These are phyloP conservation scores for Arachis monticola DNA, from an alignment of 331 rosid genomes.

Conservation along the genomic window DNA sequence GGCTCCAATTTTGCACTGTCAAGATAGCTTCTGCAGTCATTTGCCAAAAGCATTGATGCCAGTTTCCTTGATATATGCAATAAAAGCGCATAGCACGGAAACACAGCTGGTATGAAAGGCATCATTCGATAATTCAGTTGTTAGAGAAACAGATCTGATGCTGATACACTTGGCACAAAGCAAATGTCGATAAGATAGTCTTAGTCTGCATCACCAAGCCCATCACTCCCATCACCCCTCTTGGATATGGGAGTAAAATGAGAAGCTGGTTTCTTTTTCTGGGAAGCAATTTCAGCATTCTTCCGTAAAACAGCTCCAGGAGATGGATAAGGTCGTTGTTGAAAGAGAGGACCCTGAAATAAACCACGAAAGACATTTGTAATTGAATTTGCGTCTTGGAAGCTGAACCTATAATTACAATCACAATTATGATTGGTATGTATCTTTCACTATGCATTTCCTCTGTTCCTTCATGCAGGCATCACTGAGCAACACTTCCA, in stretches of 20 bases:
- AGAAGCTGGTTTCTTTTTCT: constrained; percentile 73
- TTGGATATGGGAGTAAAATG: constrained; percentile 74
- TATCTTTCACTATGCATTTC: constrained; percentile 16
- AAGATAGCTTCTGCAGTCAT: constrained; percentile 9
- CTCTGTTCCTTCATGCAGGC: constrained; percentile 17
- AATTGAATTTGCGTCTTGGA: constrained; percentile 22
- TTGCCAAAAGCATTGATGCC: constrained; percentile 23
- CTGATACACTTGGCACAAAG: constrained; percentile 30
- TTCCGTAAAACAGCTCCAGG: constrained; percentile 95
- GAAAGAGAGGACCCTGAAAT: constrained; percentile 96
- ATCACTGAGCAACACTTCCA: background rate
- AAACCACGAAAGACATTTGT: constrained; percentile 20
- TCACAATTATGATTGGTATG: background rate
- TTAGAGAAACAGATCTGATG: constrained; percentile 16
- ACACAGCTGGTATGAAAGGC: constrained; percentile 17
- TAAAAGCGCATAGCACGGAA: constrained; percentile 16
- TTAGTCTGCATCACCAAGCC: constrained; percentile 98
- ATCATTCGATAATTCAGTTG: constrained; percentile 30
- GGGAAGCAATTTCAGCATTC: constrained; percentile 91
- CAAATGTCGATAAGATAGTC: constrained; percentile 10
- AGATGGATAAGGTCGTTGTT: constrained; percentile 99
- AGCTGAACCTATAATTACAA: constrained; percentile 12
- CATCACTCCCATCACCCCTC: constrained; percentile 98
- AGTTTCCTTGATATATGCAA: constrained; percentile 20
- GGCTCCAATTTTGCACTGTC: background rate